phyloP scores from a whole-genome alignment of 1,139 yeast genomes.

The Debaryomyces udenii region DNA sequence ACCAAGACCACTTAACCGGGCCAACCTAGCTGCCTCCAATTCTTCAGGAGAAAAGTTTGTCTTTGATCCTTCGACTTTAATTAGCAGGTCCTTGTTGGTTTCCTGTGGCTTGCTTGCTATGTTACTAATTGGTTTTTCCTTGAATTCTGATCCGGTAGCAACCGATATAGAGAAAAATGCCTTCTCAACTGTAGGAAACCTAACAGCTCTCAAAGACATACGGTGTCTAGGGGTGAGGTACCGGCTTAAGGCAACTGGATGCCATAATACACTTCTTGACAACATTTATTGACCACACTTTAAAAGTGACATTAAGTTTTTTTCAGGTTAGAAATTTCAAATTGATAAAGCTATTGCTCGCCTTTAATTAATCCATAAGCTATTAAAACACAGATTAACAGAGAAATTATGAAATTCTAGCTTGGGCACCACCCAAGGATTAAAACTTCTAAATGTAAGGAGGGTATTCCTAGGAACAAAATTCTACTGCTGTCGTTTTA shows the following conservation, averaged over 20 bases:
- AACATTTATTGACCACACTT: background rate
- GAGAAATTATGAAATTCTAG: no score
- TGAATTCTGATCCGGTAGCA: background rate
- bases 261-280: background rate
- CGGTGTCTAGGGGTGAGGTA: background rate
- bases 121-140: constrained; percentile 5
- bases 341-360: no score
- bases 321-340: no score
- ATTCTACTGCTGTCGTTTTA: no score
- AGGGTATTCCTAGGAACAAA: no score
- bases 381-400: no score
- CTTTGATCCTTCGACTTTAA: no score
- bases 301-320: background rate
- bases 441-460: no score
- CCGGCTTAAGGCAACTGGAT: background rate
- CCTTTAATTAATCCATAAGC: no score
- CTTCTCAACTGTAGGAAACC: background rate
- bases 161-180: constrained; percentile 5
- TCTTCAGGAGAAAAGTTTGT: constrained; percentile 54
- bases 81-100: no score
- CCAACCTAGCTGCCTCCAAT: constrained; percentile 56
- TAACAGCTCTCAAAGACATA: background rate
- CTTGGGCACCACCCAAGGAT: no score
- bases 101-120: background rate
- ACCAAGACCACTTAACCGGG: constrained; percentile 62